A percentile compares a stretch with the other conserved stretches of the same genome.
These are phyloP conservation scores for Sphagnum fallax DNA, from an alignment of 228 moss, liverwort and hornwort genomes.

Conservation along the genomic window DNA sequence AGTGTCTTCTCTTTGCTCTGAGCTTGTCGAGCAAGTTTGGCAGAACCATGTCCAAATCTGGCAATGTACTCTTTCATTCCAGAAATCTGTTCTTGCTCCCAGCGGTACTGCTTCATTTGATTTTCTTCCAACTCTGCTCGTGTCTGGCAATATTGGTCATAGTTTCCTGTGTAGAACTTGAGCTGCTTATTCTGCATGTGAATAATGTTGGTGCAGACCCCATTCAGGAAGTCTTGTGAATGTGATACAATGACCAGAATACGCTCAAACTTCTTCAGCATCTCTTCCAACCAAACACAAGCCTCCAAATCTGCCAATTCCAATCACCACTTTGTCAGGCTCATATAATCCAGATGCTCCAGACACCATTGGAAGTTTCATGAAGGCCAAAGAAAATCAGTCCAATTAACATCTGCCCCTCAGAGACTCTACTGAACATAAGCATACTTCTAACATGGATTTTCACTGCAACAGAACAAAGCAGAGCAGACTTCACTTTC, in stretches of 20 bases:
- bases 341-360: background rate
- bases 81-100: conserved; percentile 98
- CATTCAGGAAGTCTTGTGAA: conserved; percentile 94
- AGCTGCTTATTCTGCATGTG: conserved; percentile 96
- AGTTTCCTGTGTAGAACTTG: conserved; percentile 89
- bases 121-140: conserved; percentile 89
- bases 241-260: conserved; percentile 94
- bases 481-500: background rate
- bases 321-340: background rate
- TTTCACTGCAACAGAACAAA: too few species aligned
- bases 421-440: too few species aligned
- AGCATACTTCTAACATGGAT: too few species aligned
- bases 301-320: conserved; percentile 73
- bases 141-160: conserved; percentile 82
- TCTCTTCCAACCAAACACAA: conserved; percentile 94
- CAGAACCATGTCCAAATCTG: conserved; percentile 93
- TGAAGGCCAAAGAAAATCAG: too few species aligned
- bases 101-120: conserved; percentile 96
- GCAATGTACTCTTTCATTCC: conserved; percentile 97
- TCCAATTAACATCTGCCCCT: too few species aligned
- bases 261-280: conserved; percentile 87
- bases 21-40: conserved; percentile 93
- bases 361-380: background rate
- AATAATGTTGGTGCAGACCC: conserved; percentile 92
- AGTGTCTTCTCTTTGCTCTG: conserved; percentile 98